These are phyloP conservation scores for Combretum micranthum DNA, from an alignment of 345 rosid genomes.

Conservation along the genomic window DNA sequence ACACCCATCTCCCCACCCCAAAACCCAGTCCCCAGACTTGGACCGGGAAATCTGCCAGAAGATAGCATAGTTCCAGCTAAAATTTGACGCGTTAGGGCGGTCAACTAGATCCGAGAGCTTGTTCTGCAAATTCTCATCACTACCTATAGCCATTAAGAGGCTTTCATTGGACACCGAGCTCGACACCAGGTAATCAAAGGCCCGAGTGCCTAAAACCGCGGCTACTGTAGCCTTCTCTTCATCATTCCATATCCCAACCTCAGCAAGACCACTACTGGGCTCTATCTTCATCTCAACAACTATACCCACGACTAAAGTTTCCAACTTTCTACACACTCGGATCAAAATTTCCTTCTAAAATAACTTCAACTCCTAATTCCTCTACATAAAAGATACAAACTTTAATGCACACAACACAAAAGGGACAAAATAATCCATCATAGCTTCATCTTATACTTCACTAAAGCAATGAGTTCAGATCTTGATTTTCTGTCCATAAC, in stretches of 20 bases:
- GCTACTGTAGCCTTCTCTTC: constrained; percentile 63
- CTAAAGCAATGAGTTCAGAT: too few relatives aligned
- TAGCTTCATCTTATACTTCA: too few relatives aligned
- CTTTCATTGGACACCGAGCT: constrained; percentile 63
- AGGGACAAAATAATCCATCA: too few relatives aligned
- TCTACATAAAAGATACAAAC: too few relatives aligned
- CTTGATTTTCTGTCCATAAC: too few relatives aligned
- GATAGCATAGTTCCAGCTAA: constrained; percentile 95
- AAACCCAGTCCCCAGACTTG: constrained; percentile 71
- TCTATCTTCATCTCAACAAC: constrained; percentile 37
- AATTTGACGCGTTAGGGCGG: constrained; percentile 54
- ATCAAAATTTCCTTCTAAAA: background rate
- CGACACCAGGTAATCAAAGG: constrained; percentile 63
- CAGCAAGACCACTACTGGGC: constrained; percentile 34
- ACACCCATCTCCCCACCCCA: constrained; percentile 99
- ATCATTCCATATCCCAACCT: constrained; percentile 60
- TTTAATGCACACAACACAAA: too few relatives aligned
- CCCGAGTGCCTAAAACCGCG: constrained; percentile 71
- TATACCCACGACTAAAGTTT: constrained; percentile 6
- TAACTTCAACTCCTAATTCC: background rate
- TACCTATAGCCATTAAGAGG: constrained; percentile 46
- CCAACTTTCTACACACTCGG: background rate
- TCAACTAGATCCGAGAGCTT: constrained; percentile 95
- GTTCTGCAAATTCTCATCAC: constrained; percentile 66
- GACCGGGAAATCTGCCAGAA: constrained; percentile 93